Conservation (phyloP, 257 asterid species). For the Nicotiana otophora region DNA sequence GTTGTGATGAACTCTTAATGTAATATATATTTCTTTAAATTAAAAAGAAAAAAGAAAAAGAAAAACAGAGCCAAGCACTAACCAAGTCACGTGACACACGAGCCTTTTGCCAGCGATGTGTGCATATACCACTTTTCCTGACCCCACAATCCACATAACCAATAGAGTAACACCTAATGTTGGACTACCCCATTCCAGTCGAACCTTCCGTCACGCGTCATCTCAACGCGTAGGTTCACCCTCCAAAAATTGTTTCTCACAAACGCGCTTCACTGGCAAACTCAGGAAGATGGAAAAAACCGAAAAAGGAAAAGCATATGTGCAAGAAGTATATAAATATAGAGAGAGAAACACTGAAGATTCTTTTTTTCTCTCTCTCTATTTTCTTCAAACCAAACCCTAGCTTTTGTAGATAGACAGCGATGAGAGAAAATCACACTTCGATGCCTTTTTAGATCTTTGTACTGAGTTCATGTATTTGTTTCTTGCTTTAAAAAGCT, state of each 20-base stretch:
- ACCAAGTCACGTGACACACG: neutral
- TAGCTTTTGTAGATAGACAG: neutral
- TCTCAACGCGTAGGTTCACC: slow-evolving; percentile 16
- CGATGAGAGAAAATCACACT: neutral
- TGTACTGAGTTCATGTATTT: neutral
- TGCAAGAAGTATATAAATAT: neutral
- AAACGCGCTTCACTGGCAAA: neutral
- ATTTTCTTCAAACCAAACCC: slow-evolving; percentile 18
- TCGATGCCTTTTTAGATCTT: neutral
- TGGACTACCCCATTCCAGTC: neutral
- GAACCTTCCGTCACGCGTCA: slow-evolving; percentile 20
- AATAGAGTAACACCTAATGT: neutral
- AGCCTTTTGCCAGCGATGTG: neutral
- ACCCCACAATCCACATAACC: neutral
- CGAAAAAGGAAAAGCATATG: neutral
- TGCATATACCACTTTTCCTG: neutral
- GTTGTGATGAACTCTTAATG: too few species aligned
- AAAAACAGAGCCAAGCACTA: too few species aligned
- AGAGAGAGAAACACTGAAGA: neutral
- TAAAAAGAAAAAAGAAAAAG: too few species aligned
- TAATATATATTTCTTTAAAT: too few species aligned
- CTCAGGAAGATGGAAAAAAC: neutral
- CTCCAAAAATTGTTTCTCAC: neutral
- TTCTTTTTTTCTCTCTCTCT: neutral
- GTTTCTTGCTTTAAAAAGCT: neutral